A percentile compares a stretch with the other conserved stretches of the same genome.
Evolutionary conservation across 1,284 basidiomycete species (phyloP).

Genomic region (Puccinia horiana): DNA sequence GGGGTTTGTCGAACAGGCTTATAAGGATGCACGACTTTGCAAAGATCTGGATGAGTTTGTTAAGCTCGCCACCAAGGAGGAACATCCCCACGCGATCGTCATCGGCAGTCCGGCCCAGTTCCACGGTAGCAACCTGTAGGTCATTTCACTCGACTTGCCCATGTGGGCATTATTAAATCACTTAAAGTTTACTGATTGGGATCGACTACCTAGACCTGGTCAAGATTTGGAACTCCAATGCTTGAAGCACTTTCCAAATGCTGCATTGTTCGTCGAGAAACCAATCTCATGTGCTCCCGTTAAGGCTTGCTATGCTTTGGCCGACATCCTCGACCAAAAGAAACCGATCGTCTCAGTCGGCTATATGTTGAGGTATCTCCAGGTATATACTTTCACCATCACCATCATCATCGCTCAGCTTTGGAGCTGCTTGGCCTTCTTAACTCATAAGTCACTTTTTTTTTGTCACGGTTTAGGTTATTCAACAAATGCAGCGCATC

Average conservation of each 20-base stretch:
- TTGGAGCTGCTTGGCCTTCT: background rate
- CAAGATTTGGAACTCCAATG: constrained; percentile 88
- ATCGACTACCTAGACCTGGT: constrained; percentile 66
- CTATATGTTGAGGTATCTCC: constrained; percentile 63
- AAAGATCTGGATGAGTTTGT: constrained; percentile 83
- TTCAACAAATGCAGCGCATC: constrained; percentile 58
- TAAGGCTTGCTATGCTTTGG: constrained; percentile 60
- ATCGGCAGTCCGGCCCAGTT: constrained; percentile 50
- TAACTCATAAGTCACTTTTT: constrained; percentile 55
- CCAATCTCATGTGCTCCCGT: constrained; percentile 82
- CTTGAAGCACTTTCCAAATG: constrained; percentile 81
- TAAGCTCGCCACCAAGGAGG: constrained; percentile 65
- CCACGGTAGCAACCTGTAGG: constrained; percentile 48
- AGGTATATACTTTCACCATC: background rate
- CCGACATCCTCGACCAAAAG: constrained; percentile 55
- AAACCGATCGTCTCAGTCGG: constrained; percentile 83
- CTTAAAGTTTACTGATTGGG: constrained; percentile 77
- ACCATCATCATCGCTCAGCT: constrained; percentile 2
- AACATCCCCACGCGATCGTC: constrained; percentile 58
- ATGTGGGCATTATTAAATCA: no score
- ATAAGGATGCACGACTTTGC: constrained; percentile 85
- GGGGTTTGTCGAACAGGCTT: constrained; percentile 89
- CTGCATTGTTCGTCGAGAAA: constrained; percentile 93
- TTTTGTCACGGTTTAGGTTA: constrained; percentile 57
- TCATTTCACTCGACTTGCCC: background rate